phyloP scores from a whole-genome alignment of 139 green algal genomes.

The Tetradesmus obliquus region DNA sequence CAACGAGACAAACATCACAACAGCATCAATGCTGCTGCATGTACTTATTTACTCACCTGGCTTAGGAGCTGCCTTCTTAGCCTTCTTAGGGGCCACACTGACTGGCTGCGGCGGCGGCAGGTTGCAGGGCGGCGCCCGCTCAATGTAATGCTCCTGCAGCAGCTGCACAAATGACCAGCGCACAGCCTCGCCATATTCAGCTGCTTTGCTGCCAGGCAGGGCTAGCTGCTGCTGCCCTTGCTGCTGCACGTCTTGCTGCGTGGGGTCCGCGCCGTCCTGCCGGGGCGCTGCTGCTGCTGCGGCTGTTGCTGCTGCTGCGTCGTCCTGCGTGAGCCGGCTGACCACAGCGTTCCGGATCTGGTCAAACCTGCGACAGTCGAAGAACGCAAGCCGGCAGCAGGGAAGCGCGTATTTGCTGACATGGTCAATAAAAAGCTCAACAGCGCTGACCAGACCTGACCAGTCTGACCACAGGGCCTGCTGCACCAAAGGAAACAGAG shows the following conservation, averaged over 20 bases:
- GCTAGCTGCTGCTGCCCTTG: background rate
- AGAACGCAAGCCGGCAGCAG: background rate
- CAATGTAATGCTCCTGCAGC: conserved; percentile 34
- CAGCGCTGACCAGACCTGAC: too few relatives aligned
- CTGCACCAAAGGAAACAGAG: background rate
- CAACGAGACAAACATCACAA: background rate
- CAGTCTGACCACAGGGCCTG: background rate
- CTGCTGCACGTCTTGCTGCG: background rate
- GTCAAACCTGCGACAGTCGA: background rate
- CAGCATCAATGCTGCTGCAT: background rate
- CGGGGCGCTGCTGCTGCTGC: conserved; percentile 17
- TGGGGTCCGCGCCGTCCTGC: background rate
- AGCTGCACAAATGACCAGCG: conserved; percentile 43
- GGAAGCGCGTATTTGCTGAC: too few relatives aligned
- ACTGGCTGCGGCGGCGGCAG: conserved; percentile 4
- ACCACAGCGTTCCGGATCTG: conserved; percentile 24
- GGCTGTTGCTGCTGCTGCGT: background rate
- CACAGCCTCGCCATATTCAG: background rate
- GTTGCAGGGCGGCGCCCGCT: conserved; percentile 36
- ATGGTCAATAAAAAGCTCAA: too few relatives aligned
- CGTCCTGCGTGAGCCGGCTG: background rate
- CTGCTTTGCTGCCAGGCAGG: background rate
- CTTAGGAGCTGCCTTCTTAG: conserved; percentile 30
- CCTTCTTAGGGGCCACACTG: background rate
- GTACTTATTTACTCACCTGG: conserved; percentile 1